Evolutionary conservation across 1,139 yeast species (phyloP).

Genomic region (Saccharomyces hybrid): DNA sequence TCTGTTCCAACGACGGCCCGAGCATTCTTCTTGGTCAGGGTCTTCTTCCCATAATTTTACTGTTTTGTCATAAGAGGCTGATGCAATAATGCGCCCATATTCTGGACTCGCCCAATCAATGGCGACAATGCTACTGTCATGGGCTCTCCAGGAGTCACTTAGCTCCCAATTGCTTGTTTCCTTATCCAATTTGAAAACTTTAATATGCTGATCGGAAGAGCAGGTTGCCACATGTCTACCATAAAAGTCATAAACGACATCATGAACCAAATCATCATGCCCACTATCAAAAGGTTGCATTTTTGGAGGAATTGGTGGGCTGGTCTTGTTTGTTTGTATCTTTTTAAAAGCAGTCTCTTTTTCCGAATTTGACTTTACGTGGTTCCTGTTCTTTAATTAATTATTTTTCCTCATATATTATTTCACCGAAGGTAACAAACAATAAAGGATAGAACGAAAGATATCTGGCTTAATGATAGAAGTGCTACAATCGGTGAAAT

Average conservation of each 20-base stretch:
- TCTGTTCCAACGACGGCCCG: slow-evolving; percentile 76
- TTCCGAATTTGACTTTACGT: not conserved
- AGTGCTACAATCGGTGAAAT: too few relatives aligned
- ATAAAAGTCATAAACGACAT: slow-evolving; percentile 79
- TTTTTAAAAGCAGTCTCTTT: not conserved
- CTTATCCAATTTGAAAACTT: slow-evolving; percentile 68
- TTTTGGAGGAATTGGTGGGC: slow-evolving; percentile 17
- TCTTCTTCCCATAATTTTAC: slow-evolving; percentile 89
- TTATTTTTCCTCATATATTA: too few relatives aligned
- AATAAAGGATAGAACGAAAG: too few relatives aligned
- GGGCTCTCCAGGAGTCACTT: slow-evolving; percentile 90
- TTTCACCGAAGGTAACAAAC: too few relatives aligned
- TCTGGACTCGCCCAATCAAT: slow-evolving; percentile 94
- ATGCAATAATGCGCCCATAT: slow-evolving; percentile 77
- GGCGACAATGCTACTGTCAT: slow-evolving; percentile 77
- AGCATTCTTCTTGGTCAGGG: slow-evolving; percentile 62
- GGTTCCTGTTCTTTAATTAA: not conserved
- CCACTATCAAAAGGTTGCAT: slow-evolving; percentile 64
- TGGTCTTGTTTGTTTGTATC: slow-evolving; percentile 29
- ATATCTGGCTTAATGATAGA: too few relatives aligned
- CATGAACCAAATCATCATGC: slow-evolving; percentile 86
- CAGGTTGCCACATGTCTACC: slow-evolving; percentile 88
- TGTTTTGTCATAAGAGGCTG: slow-evolving; percentile 84
- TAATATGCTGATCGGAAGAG: slow-evolving; percentile 85
- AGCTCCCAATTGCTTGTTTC: slow-evolving; percentile 56